Evolutionary conservation across 1,284 basidiomycete genomes (phyloP), one percentile per base, ranked within the genome.

Genomic region (Violaceomyces palustris): DNA sequence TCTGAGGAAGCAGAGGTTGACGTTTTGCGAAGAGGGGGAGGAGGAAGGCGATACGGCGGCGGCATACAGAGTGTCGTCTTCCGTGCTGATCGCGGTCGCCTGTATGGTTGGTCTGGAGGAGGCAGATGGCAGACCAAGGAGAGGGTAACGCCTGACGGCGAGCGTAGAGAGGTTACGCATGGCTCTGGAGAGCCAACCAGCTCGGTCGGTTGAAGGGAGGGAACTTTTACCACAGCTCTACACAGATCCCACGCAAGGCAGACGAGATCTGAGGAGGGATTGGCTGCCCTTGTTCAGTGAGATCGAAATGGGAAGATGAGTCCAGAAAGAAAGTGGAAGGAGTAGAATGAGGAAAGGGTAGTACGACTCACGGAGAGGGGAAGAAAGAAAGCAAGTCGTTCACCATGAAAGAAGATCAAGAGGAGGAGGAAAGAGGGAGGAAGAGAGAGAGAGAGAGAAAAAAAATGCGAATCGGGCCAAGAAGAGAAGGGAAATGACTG

Each of bases 81-180:
- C 56, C 19, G 53, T 45, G 22, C 50, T 45, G 34, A 32, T 38
- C 1, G 45, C 40, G 3, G 56, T 54, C 2, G 51, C 56, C 33
- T 59, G 47, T 26, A 59, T 50, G 12, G 40, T 42, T 18, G 30
- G 19, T 0, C 31, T 19, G 4, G 31, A 12, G n/a, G 43, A 10
- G n/a, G n/a, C 29, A 24, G 26, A 11, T 39, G 30, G 26, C 27
- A 26, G 6, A 32, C 38, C 37, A 44, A 42, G 14, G 45, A 17
- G 12, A 54, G 45, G 25, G 38, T 18, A 35, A 53, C 47, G n/a
- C 42, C 48, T 28, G 45, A 45, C 38, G 54, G 48, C n/a, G 51
- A 59, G 35, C 6, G 54, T 14, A 4, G 51, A 45, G 15, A 59
- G 45, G 27, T 59, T 59, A 19, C 56, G 51, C 56, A 59, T 59